A percentile compares a stretch with the other conserved stretches of the same genome.
These are phyloP conservation scores for Fusarium virguliforme DNA, from an alignment of 2,329 filamentous ascomycete genomes.

Conservation along the genomic window DNA sequence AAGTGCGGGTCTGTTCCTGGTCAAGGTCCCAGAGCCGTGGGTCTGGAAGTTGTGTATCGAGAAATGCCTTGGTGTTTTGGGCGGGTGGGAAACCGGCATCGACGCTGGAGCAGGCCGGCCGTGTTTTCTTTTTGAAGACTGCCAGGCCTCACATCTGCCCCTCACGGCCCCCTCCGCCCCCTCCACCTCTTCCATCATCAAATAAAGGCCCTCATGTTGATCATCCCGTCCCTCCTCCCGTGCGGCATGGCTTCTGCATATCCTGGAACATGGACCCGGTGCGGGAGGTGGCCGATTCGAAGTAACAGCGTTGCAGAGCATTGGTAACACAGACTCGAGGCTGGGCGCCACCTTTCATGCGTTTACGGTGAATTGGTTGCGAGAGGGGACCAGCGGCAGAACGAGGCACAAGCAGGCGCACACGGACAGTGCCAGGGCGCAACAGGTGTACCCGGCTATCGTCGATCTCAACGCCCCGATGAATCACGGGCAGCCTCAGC, in stretches of 20 bases:
- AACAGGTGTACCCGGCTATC: conserved; percentile 5
- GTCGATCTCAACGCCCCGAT: conserved; percentile 21
- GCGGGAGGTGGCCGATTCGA: conserved; percentile 22
- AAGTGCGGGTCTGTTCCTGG: conserved; percentile 5
- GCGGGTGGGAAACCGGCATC: neutral
- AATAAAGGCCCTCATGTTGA: neutral
- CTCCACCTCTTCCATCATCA: conserved; percentile 17
- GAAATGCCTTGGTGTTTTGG: conserved; percentile 3
- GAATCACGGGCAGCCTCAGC: conserved; percentile 11
- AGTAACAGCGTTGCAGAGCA: conserved; percentile 6
- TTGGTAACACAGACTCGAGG: neutral
- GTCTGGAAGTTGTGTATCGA: conserved; percentile 3
- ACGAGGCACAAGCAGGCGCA: neutral
- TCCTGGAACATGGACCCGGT: neutral
- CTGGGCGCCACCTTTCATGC: conserved; percentile 6
- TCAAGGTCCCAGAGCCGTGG: conserved; percentile 1
- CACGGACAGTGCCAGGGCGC: neutral
- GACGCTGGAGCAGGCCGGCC: conserved; percentile 1
- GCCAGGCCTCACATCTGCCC: neutral
- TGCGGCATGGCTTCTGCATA: conserved; percentile 21
- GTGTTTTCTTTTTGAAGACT: conserved; percentile 13
- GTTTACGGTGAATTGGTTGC: neutral
- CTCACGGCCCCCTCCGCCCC: neutral
- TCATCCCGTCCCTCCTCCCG: conserved; percentile 2
- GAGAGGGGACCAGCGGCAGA: too few relatives aligned